These are phyloP conservation scores for Eucalyptus sideroxylon DNA, from an alignment of 345 rosid genomes.

Conservation along the genomic window DNA sequence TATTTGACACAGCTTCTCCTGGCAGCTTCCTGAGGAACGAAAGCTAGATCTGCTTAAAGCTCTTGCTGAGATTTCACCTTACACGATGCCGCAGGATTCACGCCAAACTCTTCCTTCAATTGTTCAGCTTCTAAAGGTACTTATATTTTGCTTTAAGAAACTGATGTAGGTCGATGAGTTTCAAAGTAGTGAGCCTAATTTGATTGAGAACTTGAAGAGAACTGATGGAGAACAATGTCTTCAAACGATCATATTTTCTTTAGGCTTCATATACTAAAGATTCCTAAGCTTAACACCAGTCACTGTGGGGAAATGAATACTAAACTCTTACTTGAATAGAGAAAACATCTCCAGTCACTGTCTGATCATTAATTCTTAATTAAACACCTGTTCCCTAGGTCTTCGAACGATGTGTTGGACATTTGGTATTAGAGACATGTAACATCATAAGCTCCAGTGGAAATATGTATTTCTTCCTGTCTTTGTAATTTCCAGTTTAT, in stretches of 20 bases:
- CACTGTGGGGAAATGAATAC: background rate
- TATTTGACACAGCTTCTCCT: background rate
- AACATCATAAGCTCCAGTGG: background rate
- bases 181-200: background rate
- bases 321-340: background rate
- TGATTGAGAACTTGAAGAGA: background rate
- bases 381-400: background rate
- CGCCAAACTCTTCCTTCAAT: conserved; percentile 89
- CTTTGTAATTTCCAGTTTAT: background rate
- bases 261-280: background rate
- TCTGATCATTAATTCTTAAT: background rate
- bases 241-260: background rate
- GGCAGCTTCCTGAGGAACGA: conserved; percentile 93
- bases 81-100: conserved; percentile 83
- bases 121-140: conserved; percentile 83
- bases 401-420: background rate
- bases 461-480: background rate
- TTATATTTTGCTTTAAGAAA: background rate
- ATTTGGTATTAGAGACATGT: background rate
- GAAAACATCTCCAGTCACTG: background rate
- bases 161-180: background rate
- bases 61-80: conserved; percentile 88
- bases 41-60: conserved; percentile 95
- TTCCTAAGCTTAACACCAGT: background rate
- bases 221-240: background rate